These are phyloP conservation scores for Psidium friedrichsthalianum DNA, from an alignment of 345 rosid genomes.

Conservation along the genomic window DNA sequence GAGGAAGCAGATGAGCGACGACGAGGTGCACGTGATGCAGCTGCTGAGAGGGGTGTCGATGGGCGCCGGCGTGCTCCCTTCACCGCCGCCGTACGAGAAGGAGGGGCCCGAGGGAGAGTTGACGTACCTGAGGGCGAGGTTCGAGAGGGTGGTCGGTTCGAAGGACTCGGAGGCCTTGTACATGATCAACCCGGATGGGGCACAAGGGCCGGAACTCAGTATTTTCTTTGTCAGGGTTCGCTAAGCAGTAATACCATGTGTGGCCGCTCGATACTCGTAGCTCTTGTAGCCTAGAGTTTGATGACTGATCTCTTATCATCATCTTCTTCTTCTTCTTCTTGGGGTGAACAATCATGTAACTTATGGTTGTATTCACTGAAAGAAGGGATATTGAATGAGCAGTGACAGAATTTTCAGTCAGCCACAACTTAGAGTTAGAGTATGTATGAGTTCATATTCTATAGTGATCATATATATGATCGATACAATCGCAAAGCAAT, in stretches of 20 bases:
- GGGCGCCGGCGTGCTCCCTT: constrained; percentile 95
- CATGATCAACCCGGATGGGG: constrained; percentile 95
- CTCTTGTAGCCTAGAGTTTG: not conserved
- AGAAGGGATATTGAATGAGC: not conserved
- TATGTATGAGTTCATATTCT: not conserved
- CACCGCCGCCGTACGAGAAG: constrained; percentile 34
- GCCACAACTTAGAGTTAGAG: not conserved
- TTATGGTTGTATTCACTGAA: not conserved
- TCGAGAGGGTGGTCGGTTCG: constrained; percentile 79
- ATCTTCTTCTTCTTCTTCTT: not conserved
- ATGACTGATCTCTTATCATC: not conserved
- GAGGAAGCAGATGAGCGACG: constrained; percentile 78
- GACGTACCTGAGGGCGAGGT: constrained; percentile 87
- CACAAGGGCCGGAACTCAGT: constrained; percentile 77
- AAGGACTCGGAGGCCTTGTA: constrained; percentile 87
- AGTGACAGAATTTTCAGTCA: not conserved
- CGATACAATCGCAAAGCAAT: not conserved
- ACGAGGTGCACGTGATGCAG: constrained; percentile 82
- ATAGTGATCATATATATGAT: not conserved
- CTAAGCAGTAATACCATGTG: not conserved
- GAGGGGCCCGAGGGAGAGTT: constrained; percentile 53
- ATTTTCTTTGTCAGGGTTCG: constrained; percentile 68
- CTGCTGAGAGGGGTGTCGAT: constrained; percentile 78
- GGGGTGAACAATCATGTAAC: not conserved
- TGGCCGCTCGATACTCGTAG: not conserved